Conservation (phyloP, 179 eudicot species). For the Sideroxylon spinosum region DNA sequence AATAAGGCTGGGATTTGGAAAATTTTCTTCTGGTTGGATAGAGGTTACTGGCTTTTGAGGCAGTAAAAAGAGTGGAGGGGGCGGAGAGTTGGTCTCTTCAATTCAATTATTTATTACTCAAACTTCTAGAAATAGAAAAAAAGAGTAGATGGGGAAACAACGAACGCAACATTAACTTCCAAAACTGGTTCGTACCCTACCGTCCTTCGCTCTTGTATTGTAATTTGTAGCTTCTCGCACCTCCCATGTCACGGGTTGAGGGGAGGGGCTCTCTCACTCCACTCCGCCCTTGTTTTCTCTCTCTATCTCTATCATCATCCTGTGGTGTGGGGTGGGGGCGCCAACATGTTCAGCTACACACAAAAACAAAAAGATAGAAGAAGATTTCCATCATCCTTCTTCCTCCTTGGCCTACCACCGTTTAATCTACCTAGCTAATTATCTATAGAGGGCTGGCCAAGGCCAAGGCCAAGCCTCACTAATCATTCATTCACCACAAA, state of each 20-base stretch:
- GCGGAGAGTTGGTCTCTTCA: too few species aligned
- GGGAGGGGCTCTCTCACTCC: too few species aligned
- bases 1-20: too few species aligned
- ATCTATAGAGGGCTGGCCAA: too few species aligned
- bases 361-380: neutral
- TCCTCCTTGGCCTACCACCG: slow-evolving; percentile 2
- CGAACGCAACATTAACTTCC: neutral
- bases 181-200: neutral
- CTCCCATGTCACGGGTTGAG: neutral
- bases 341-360: neutral
- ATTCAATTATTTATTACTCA: too few species aligned
- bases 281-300: neutral
- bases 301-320: neutral
- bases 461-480: neutral
- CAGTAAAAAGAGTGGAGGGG: too few species aligned
- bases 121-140: too few species aligned
- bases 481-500: neutral
- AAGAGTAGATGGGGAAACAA: too few species aligned
- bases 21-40: too few species aligned
- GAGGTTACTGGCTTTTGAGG: too few species aligned
- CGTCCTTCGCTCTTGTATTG: neutral
- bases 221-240: neutral
- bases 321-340: too few species aligned
- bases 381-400: neutral
- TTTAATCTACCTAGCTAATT: neutral